phyloP scores from a whole-genome alignment of 2,329 filamentous ascomycete species.

The Aspergillus amoenus region DNA sequence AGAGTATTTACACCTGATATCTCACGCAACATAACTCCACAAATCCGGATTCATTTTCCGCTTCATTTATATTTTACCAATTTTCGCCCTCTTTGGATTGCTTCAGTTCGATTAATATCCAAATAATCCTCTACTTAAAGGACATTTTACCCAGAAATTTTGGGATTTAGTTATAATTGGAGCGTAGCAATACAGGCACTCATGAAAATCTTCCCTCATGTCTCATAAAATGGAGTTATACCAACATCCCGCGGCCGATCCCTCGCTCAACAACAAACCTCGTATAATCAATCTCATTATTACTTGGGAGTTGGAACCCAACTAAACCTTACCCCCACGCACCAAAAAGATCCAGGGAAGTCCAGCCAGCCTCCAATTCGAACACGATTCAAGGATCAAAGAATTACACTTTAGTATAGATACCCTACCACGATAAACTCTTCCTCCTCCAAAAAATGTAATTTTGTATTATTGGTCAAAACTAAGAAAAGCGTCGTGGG shows the following conservation, averaged over 20 bases:
- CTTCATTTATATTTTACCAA: too few species aligned
- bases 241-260: not conserved
- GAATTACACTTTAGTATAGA: not conserved
- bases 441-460: not conserved
- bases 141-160: not conserved
- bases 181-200: not conserved
- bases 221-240: not conserved
- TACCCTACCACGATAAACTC: not conserved
- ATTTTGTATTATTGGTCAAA: not conserved
- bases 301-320: not conserved
- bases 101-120: not conserved
- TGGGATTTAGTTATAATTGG: not conserved
- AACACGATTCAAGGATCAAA: not conserved
- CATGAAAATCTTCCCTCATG: not conserved
- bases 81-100: too few species aligned
- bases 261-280: not conserved
- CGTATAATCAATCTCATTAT: not conserved
- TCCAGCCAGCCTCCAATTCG: not conserved
- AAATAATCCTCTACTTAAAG: not conserved
- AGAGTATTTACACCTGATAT: constrained; percentile 36
- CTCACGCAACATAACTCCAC: not conserved
- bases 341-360: not conserved
- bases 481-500: not conserved
- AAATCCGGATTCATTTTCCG: not conserved
- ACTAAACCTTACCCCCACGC: not conserved